Conservation (phyloP, 73 alveolate genomes). For the Symbiodinium pilosum region DNA sequence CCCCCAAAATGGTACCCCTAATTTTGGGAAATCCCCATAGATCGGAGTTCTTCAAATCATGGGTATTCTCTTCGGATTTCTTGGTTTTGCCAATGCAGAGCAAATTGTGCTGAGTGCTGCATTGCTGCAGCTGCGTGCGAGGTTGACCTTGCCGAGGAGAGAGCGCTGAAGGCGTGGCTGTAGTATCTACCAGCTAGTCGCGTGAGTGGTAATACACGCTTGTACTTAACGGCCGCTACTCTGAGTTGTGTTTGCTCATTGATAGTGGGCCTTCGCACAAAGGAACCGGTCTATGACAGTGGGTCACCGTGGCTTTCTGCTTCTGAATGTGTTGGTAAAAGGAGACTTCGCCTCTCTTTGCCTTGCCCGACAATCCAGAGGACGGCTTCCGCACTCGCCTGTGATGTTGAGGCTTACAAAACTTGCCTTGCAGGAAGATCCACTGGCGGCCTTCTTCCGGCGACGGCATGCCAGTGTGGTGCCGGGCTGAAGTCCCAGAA, state of each 20-base stretch:
- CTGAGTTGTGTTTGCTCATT: too few species aligned
- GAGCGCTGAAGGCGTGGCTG: neutral
- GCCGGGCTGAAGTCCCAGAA: neutral
- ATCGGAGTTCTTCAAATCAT: too few species aligned
- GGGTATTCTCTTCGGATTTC: too few species aligned
- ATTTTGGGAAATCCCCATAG: too few species aligned
- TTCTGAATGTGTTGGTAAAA: too few species aligned
- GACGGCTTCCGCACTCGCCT: neutral
- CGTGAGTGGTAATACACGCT: neutral
- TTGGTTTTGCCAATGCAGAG: too few species aligned
- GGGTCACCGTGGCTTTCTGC: too few species aligned
- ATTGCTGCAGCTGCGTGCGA: too few species aligned
- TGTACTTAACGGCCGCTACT: too few species aligned
- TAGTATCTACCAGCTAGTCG: neutral
- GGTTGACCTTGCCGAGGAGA: neutral
- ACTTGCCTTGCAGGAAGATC: constrained; percentile 2
- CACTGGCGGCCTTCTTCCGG: neutral
- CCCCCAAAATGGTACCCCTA: too few species aligned
- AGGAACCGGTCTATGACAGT: too few species aligned
- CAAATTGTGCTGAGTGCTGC: neutral
- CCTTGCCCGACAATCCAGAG: neutral
- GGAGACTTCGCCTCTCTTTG: neutral
- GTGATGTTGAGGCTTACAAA: neutral
- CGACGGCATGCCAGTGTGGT: neutral
- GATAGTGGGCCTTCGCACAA: too few species aligned